Evolutionary conservation across 1,139 yeast genomes (phyloP).

Genomic region (Lodderomyces orthopsilosis): DNA sequence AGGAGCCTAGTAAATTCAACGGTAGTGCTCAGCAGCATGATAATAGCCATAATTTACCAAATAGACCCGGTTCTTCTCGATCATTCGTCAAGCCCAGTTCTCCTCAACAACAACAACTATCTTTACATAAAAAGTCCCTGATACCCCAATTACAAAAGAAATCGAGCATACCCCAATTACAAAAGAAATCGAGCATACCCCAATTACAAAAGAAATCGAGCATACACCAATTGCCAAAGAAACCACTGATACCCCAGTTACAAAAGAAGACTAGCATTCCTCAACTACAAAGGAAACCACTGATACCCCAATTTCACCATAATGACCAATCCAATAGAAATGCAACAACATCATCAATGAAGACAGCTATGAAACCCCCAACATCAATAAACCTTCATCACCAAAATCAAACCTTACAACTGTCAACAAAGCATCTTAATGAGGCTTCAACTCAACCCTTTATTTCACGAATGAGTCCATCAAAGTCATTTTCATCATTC

Average conservation of each 20-base stretch:
- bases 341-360: conserved; percentile 1
- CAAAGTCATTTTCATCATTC: conserved; percentile 10
- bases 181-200: conserved; percentile 19
- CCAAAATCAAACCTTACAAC: neutral
- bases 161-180: conserved; percentile 14
- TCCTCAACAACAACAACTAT: conserved; percentile 8
- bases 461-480: conserved; percentile 12
- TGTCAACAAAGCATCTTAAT: neutral
- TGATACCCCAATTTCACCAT: conserved; percentile 14
- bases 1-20: neutral
- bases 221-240: conserved; percentile 11
- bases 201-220: conserved; percentile 17
- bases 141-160: conserved; percentile 12
- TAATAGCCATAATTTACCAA: neutral
- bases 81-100: neutral
- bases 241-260: conserved; percentile 13
- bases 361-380: conserved; percentile 1
- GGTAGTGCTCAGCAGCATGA: neutral
- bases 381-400: conserved; percentile 4
- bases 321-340: conserved; percentile 9
- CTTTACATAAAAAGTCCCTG: conserved; percentile 16
- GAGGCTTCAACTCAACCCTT: conserved; percentile 5
- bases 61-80: neutral
- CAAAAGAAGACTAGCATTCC: conserved; percentile 17
- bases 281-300: conserved; percentile 17